Conservation (phyloP, 352 stramenopile species). For the Phytopythium mirpurense region DNA sequence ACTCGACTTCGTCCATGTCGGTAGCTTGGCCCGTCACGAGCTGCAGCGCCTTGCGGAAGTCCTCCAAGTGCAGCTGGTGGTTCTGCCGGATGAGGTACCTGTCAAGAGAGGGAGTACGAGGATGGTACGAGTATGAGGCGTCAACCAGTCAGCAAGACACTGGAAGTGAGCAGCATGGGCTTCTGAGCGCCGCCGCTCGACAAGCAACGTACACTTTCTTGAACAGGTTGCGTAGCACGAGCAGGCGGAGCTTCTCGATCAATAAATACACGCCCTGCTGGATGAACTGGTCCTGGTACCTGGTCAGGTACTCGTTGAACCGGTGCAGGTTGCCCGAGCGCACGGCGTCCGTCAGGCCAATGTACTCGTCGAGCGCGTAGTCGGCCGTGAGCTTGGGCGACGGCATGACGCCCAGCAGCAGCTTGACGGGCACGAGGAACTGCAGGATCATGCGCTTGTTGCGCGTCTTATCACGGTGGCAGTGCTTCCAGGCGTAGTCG, state of each 20-base stretch:
- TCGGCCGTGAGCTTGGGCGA: slow-evolving; percentile 87
- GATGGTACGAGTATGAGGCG: no score
- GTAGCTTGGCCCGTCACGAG: slow-evolving; percentile 82
- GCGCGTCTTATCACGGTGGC: slow-evolving; percentile 66
- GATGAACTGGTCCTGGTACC: slow-evolving; percentile 90
- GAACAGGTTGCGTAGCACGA: slow-evolving; percentile 95
- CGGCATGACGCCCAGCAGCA: slow-evolving; percentile 91
- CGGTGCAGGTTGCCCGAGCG: slow-evolving; percentile 88
- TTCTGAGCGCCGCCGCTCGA: not conserved
- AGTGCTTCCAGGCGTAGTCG: slow-evolving; percentile 92
- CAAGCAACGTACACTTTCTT: slow-evolving; percentile 89
- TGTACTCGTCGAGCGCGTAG: slow-evolving; percentile 85
- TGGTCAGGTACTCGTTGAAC: slow-evolving; percentile 90
- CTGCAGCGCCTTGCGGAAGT: slow-evolving; percentile 86
- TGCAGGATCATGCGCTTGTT: slow-evolving; percentile 96
- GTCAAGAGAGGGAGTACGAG: not conserved
- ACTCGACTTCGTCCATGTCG: slow-evolving; percentile 96
- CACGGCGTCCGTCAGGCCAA: slow-evolving; percentile 88
- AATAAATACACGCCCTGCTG: slow-evolving; percentile 93
- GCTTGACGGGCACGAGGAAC: slow-evolving; percentile 93
- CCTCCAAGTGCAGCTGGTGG: slow-evolving; percentile 87
- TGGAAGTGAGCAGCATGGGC: no score
- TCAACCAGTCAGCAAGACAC: not conserved
- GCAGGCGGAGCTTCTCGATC: slow-evolving; percentile 94
- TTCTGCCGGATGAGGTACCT: slow-evolving; percentile 80